These are phyloP conservation scores for Coelastrella sp. DNA, from an alignment of 139 green algal species.

Conservation along the genomic window DNA sequence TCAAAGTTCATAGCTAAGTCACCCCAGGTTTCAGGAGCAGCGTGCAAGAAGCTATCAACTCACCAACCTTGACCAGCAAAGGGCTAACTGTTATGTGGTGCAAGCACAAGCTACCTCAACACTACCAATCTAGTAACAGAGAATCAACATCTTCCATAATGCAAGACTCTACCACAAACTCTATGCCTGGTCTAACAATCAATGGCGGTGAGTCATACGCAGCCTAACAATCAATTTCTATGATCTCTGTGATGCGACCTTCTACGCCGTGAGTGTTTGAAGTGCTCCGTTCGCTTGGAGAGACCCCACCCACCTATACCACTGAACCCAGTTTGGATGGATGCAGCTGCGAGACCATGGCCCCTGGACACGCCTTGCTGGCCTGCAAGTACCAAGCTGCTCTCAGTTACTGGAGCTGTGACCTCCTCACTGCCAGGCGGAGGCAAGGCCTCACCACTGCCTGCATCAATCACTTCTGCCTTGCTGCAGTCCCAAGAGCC, in stretches of 20 bases:
- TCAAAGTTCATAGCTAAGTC: no score
- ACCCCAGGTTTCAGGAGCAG: no score
- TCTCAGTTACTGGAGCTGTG: neutral
- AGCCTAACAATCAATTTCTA: no score
- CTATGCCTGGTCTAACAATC: no score
- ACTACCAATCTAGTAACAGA: no score
- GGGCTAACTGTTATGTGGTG: no score
- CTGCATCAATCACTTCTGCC: constrained; percentile 17
- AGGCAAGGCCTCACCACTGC: constrained; percentile 39
- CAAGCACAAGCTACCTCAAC: no score
- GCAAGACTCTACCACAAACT: no score
- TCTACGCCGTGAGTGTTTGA: neutral
- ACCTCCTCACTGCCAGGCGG: neutral
- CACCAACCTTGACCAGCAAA: no score
- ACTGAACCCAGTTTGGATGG: neutral
- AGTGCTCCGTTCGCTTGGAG: constrained; percentile 1
- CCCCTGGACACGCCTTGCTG: neutral
- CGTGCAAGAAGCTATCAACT: no score
- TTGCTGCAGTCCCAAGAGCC: constrained; percentile 36
- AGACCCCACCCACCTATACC: neutral
- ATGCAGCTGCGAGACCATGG: neutral
- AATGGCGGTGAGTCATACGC: no score
- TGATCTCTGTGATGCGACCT: constrained; percentile 30
- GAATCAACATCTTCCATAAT: no score
- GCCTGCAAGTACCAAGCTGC: neutral